These are phyloP conservation scores for Saprolegnia diclina DNA, from an alignment of 352 stramenopile genomes.

Conservation along the genomic window DNA sequence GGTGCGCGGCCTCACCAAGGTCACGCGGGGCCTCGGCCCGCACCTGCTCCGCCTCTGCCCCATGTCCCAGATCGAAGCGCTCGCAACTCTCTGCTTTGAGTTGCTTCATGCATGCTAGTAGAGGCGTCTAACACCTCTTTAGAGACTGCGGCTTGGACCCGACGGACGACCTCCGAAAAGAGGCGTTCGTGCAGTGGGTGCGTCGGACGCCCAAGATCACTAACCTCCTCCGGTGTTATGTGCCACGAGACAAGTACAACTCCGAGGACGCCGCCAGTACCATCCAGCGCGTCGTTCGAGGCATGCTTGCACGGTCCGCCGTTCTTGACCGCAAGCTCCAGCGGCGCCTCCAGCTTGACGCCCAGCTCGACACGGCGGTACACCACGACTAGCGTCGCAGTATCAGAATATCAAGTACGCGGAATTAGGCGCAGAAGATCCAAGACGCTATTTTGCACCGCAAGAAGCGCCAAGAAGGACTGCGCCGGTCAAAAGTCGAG, in stretches of 20 bases:
- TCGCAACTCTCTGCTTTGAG: conserved; percentile 58
- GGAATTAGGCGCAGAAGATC: conserved; percentile 41
- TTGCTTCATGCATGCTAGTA: neutral
- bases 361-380: conserved; percentile 37
- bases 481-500: conserved; percentile 66
- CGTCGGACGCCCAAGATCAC: conserved; percentile 68
- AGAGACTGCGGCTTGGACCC: conserved; percentile 54
- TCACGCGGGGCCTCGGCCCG: conserved; percentile 53
- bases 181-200: conserved; percentile 52
- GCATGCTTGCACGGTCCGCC: conserved; percentile 44
- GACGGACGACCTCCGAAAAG: conserved; percentile 52
- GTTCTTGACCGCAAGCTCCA: conserved; percentile 48
- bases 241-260: conserved; percentile 53
- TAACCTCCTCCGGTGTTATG: conserved; percentile 63
- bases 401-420: neutral
- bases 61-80: conserved; percentile 51
- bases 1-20: conserved; percentile 57
- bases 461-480: conserved; percentile 56
- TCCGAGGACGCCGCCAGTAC: conserved; percentile 46
- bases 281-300: conserved; percentile 50
- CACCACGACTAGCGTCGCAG: neutral
- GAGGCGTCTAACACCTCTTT: neutral
- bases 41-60: conserved; percentile 48
- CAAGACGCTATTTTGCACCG: conserved; percentile 56
- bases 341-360: conserved; percentile 47